Percentiles rank a stretch among this genome's conserved stretches.
Evolutionary conservation across 352 stramenopile species (phyloP).

Genomic region (Thalassiosira livingstoniorum): DNA sequence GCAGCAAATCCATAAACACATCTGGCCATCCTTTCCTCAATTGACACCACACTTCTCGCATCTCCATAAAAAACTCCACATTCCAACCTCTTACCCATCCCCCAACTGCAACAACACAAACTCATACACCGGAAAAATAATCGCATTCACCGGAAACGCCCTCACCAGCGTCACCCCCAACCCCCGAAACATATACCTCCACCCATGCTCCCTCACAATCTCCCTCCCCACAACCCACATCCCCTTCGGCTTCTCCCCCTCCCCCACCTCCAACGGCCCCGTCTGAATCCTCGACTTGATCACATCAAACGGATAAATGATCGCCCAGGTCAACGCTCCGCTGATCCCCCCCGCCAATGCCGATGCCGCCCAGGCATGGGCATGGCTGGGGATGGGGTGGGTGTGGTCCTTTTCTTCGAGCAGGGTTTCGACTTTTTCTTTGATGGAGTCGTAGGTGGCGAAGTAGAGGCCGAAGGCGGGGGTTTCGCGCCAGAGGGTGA

Average conservation of each 20-base stretch:
- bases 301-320: slow-evolving; percentile 85
- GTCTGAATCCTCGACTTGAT: slow-evolving; percentile 87
- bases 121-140: slow-evolving; percentile 88
- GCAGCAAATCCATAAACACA: too few species aligned
- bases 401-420: slow-evolving; percentile 38
- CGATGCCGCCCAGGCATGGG: slow-evolving; percentile 71
- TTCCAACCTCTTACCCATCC: slow-evolving; percentile 25
- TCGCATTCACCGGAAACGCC: slow-evolving; percentile 88
- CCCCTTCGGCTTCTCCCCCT: slow-evolving; percentile 50
- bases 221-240: slow-evolving; percentile 54
- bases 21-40: too few species aligned
- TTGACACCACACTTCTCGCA: too few species aligned
- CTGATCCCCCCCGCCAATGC: slow-evolving; percentile 80
- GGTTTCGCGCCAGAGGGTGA: slow-evolving; percentile 76
- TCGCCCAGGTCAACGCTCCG: slow-evolving; percentile 80
- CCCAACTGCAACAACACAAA: slow-evolving; percentile 76
- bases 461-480: slow-evolving; percentile 84
- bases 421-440: slow-evolving; percentile 53
- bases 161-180: slow-evolving; percentile 79
- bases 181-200: slow-evolving; percentile 76
- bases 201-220: slow-evolving; percentile 73
- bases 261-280: slow-evolving; percentile 57
- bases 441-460: slow-evolving; percentile 74
- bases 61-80: too few species aligned
- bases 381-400: slow-evolving; percentile 47